Evolutionary conservation across 1,284 basidiomycete species (phyloP).

Genomic region (Leccinum variabile): DNA sequence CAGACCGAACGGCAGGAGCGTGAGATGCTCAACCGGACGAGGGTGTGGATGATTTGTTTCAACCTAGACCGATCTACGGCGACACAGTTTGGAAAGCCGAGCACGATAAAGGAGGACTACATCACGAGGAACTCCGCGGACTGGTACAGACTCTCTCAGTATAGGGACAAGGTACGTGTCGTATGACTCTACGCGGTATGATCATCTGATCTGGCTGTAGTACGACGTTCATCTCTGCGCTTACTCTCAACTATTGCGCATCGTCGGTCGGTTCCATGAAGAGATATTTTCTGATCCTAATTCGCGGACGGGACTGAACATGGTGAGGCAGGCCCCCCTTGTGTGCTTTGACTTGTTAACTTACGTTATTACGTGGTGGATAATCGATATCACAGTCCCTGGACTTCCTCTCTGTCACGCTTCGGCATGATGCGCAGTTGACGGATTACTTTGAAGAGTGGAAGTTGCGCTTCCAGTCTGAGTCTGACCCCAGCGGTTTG

Average conservation of each 20-base stretch:
- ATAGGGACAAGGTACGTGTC: conserved; percentile 54
- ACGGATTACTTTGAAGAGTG: conserved; percentile 64
- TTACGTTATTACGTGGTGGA: neutral
- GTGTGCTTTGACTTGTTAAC: neutral
- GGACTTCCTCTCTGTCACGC: conserved; percentile 65
- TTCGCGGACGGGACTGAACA: conserved; percentile 69
- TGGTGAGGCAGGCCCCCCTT: conserved; percentile 40
- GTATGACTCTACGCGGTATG: neutral
- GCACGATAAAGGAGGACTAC: conserved; percentile 82
- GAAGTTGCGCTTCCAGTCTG: conserved; percentile 52
- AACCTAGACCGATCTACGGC: conserved; percentile 81
- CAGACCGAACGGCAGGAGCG: conserved; percentile 68
- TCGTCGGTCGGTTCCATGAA: conserved; percentile 73
- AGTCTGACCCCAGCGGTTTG: conserved; percentile 55
- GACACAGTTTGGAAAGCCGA: conserved; percentile 86
- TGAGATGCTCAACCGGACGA: conserved; percentile 76
- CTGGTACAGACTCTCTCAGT: conserved; percentile 73
- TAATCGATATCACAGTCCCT: conserved; percentile 44
- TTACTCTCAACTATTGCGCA: conserved; percentile 66
- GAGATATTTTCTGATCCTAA: conserved; percentile 74
- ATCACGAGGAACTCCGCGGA: conserved; percentile 72
- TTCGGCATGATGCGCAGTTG: conserved; percentile 58
- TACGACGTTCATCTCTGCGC: conserved; percentile 75
- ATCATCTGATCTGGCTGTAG: conserved; percentile 34
- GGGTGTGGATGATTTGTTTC: conserved; percentile 87